A percentile compares a stretch with the other conserved stretches of the same genome.
Evolutionary conservation across 2,329 filamentous ascomycete species (phyloP).

Genomic region (Cordyceps tenuipes): DNA sequence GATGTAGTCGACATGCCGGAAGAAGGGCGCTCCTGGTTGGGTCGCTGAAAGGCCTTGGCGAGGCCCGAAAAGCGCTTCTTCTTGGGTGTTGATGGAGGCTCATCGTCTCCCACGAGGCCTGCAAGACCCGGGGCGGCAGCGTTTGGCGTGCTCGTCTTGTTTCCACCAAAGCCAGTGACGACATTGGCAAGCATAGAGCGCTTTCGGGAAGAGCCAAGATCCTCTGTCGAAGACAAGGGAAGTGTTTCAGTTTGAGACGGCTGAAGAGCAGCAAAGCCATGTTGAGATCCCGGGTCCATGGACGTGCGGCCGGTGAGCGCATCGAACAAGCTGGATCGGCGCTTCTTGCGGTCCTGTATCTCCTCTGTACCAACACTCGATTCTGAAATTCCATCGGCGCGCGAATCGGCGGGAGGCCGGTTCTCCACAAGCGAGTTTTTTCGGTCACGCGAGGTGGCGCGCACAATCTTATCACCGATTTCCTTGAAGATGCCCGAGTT

Average conservation of each 20-base stretch:
- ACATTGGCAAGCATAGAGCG: conserved; percentile 29
- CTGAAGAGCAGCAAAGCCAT: not conserved
- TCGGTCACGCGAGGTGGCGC: conserved; percentile 25
- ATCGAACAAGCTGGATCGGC: conserved; percentile 32
- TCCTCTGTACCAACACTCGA: conserved; percentile 34
- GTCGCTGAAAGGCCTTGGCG: conserved; percentile 21
- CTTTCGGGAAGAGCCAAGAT: conserved; percentile 28
- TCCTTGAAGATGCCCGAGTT: conserved; percentile 44
- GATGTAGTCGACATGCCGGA: not conserved
- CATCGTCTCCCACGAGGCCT: not conserved
- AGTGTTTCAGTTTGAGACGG: conserved; percentile 2
- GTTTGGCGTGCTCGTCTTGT: not conserved
- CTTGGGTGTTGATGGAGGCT: conserved; percentile 3
- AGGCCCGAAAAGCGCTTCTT: conserved; percentile 41
- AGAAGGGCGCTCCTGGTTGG: conserved; percentile 11
- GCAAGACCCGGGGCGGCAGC: not conserved
- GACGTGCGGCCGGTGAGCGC: conserved; percentile 20
- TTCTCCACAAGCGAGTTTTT: conserved; percentile 20
- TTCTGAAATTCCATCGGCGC: conserved; percentile 33
- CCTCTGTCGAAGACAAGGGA: conserved; percentile 12
- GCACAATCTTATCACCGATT: conserved; percentile 35
- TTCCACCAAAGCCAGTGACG: not conserved
- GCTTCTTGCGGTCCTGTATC: conserved; percentile 27
- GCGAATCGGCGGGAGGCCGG: conserved; percentile 13
- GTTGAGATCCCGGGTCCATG: conserved; percentile 14